These are phyloP conservation scores for Penstemon barbatus DNA, from an alignment of 257 asterid genomes.

Conservation along the genomic window DNA sequence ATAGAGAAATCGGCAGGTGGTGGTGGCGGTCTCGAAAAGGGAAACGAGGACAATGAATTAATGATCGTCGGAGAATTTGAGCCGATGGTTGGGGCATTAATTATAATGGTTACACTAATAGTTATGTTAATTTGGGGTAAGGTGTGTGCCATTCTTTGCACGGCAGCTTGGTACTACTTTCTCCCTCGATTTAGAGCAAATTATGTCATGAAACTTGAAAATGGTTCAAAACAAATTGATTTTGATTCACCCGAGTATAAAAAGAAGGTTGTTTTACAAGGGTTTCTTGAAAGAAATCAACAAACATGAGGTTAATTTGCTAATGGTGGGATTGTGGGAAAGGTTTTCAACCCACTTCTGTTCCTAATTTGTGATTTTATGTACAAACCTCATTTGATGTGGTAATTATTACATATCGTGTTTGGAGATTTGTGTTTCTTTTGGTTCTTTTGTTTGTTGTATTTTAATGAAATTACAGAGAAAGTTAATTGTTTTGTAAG, in stretches of 20 bases:
- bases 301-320: background rate
- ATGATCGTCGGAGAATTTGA: constrained; percentile 28
- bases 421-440: too few species aligned
- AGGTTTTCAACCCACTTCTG: background rate
- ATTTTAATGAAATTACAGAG: too few species aligned
- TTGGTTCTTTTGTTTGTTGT: too few species aligned
- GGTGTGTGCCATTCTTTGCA: constrained; percentile 31
- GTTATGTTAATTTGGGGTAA: constrained; percentile 48
- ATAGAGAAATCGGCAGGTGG: background rate
- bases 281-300: constrained; percentile 34
- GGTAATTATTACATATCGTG: too few species aligned
- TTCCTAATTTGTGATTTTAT: background rate
- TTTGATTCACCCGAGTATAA: constrained; percentile 36
- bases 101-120: constrained; percentile 32
- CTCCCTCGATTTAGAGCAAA: constrained; percentile 31
- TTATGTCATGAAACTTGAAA: background rate
- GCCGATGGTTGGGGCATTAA: constrained; percentile 36
- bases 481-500: too few species aligned
- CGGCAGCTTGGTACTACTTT: constrained; percentile 36
- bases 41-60: constrained; percentile 4
- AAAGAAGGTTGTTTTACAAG: constrained; percentile 28
- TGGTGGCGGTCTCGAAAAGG: background rate
- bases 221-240: constrained; percentile 15
- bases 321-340: background rate
- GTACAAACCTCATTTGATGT: background rate